Conservation (phyloP, 2,329 filamentous ascomycete genomes). For the Fusarium verticillioides region DNA sequence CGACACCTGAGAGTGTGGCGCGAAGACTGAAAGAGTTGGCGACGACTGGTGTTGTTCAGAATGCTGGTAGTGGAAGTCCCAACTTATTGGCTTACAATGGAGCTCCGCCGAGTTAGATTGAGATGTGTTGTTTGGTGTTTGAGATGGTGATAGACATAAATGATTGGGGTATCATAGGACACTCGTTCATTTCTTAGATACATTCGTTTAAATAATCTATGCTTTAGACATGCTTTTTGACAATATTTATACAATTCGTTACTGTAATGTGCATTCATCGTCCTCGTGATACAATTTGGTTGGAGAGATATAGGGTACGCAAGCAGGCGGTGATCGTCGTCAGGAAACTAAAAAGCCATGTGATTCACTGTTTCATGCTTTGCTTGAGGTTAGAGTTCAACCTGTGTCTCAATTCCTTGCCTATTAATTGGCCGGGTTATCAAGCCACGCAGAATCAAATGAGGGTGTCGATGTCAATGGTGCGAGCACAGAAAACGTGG, state of each 20-base stretch:
- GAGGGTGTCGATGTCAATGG: neutral
- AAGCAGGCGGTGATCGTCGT: neutral
- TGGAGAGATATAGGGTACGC: neutral
- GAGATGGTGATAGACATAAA: neutral
- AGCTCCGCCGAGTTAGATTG: neutral
- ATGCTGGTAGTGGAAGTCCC: slow-evolving; percentile 49
- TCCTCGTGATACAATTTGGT: neutral
- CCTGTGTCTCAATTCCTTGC: neutral
- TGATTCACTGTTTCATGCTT: neutral
- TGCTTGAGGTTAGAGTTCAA: neutral
- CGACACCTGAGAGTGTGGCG: slow-evolving; percentile 56
- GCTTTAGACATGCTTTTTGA: neutral
- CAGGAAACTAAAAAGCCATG: neutral
- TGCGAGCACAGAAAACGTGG: slow-evolving; percentile 43
- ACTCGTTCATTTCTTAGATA: slow-evolving; percentile 7
- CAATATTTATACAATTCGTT: too few species aligned
- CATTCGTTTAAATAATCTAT: neutral
- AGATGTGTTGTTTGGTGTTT: neutral
- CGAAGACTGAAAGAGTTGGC: slow-evolving; percentile 55
- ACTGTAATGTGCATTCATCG: neutral
- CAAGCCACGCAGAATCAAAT: slow-evolving; percentile 5
- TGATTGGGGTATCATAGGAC: neutral
- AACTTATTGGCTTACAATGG: slow-evolving; percentile 64
- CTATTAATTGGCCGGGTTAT: neutral
- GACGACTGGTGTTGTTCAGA: slow-evolving; percentile 52